These are phyloP conservation scores for Begonia fuchsioides DNA, from an alignment of 306 rosid genomes.

Conservation along the genomic window DNA sequence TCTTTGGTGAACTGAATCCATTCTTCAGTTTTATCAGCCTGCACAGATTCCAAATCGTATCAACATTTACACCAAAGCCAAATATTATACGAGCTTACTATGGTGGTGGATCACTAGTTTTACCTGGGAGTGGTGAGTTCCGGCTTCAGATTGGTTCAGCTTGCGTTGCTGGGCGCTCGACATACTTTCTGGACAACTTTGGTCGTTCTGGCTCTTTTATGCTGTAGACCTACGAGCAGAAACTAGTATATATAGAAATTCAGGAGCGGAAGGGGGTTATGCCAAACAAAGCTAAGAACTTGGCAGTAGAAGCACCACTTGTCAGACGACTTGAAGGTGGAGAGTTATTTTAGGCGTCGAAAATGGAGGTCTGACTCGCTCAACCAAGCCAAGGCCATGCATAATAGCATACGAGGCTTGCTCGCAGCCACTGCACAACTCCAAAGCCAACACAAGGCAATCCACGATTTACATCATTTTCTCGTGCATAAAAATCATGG, in stretches of 20 bases:
- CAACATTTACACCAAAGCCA: neutral
- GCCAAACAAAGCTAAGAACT: neutral
- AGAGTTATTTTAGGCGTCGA: conserved; percentile 20
- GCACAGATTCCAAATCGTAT: neutral
- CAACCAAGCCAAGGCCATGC: too few relatives aligned
- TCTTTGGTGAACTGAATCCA: conserved; percentile 14
- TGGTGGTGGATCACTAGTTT: neutral
- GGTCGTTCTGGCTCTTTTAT: neutral
- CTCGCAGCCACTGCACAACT: too few relatives aligned
- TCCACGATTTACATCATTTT: too few relatives aligned
- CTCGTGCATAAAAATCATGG: too few relatives aligned
- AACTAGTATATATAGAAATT: neutral
- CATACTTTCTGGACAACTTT: conserved; percentile 19
- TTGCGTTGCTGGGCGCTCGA: conserved; percentile 35
- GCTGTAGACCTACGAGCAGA: neutral
- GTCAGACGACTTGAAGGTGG: neutral
- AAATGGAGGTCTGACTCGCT: conserved; percentile 7
- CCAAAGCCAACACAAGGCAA: too few relatives aligned
- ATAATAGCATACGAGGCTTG: too few relatives aligned
- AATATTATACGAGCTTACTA: neutral
- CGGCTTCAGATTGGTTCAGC: conserved; percentile 26
- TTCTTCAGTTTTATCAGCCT: conserved; percentile 21
- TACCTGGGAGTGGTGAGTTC: conserved; percentile 9
- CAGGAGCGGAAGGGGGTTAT: neutral
- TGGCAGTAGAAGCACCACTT: neutral